phyloP scores from a whole-genome alignment of 441 rosid species.

The Eutrema salsugineum region DNA sequence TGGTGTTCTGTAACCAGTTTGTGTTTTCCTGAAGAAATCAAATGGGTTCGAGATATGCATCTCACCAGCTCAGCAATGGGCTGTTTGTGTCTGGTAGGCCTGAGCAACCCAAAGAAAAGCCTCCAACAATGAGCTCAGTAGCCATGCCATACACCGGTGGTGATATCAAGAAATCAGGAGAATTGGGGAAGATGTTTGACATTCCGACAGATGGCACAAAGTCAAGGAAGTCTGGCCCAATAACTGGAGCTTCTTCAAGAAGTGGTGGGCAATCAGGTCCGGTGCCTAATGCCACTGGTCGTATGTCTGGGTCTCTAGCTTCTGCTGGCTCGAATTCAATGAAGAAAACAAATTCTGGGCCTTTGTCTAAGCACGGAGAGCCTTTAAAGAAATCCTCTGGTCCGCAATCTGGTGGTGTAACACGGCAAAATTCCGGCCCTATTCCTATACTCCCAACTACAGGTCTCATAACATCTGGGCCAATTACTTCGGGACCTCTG shows the following conservation, averaged over 20 bases:
- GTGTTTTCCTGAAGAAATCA: constrained; percentile 25
- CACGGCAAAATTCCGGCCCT: constrained; percentile 90
- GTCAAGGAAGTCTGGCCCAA: constrained; percentile 92
- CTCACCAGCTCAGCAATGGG: constrained; percentile 97
- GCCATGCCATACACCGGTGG: constrained; percentile 96
- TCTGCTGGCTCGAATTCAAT: constrained; percentile 65
- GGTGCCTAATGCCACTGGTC: constrained; percentile 64
- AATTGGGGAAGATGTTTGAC: constrained; percentile 95
- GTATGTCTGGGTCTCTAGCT: constrained; percentile 67
- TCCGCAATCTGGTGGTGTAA: constrained; percentile 84
- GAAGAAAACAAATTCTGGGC: constrained; percentile 89
- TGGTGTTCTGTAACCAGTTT: constrained; percentile 10
- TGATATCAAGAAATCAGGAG: constrained; percentile 91
- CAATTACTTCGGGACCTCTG: constrained; percentile 81
- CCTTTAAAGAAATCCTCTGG: constrained; percentile 88
- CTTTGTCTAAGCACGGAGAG: constrained; percentile 84
- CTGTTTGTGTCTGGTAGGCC: constrained; percentile 95
- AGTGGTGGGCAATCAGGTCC: constrained; percentile 88
- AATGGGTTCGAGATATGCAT: constrained; percentile 96
- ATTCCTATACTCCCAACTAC: constrained; percentile 81
- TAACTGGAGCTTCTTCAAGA: constrained; percentile 70
- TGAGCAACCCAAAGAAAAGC: constrained; percentile 90
- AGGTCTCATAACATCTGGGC: constrained; percentile 94
- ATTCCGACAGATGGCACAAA: constrained; percentile 83
- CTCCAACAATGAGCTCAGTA: constrained; percentile 86